phyloP scores from a whole-genome alignment of 306 rosid species.

The Citrullus colocynthis region DNA sequence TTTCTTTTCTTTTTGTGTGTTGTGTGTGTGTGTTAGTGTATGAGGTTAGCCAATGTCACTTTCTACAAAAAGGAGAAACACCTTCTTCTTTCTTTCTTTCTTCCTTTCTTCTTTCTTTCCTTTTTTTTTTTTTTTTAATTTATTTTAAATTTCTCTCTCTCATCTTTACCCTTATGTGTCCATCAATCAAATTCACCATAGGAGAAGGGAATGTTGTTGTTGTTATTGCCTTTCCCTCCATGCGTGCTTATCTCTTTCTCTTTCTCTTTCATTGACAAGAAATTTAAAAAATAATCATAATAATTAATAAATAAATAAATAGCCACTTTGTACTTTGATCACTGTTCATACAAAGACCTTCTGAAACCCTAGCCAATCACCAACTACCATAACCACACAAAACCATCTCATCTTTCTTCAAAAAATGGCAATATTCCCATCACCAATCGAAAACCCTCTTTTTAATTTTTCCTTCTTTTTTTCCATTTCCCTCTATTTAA shows the following conservation, averaged over 20 bases:
- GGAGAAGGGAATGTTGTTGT: slow-evolving; percentile 31
- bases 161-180: background rate
- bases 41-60: slow-evolving; percentile 29
- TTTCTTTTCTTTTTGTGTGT: slow-evolving; percentile 19
- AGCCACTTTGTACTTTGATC: background rate
- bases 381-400: slow-evolving; percentile 24
- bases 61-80: slow-evolving; percentile 52
- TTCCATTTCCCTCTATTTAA: background rate
- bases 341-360: slow-evolving; percentile 10
- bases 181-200: slow-evolving; percentile 22
- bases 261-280: slow-evolving; percentile 9
- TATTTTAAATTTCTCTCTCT: background rate
- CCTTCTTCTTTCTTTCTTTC: background rate
- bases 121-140: no score
- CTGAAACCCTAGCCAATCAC: slow-evolving; percentile 45
- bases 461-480: no score
- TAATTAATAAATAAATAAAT: background rate
- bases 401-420: background rate
- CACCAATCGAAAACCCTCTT: background rate
- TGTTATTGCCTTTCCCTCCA: slow-evolving; percentile 39
- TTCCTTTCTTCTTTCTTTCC: no score
- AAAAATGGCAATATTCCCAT: background rate
- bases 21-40: background rate
- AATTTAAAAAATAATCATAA: background rate
- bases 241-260: slow-evolving; percentile 63